Base-by-base conservation (phyloP, 2,329 filamentous ascomycete species). In the Diaporthe amygdali region DNA sequence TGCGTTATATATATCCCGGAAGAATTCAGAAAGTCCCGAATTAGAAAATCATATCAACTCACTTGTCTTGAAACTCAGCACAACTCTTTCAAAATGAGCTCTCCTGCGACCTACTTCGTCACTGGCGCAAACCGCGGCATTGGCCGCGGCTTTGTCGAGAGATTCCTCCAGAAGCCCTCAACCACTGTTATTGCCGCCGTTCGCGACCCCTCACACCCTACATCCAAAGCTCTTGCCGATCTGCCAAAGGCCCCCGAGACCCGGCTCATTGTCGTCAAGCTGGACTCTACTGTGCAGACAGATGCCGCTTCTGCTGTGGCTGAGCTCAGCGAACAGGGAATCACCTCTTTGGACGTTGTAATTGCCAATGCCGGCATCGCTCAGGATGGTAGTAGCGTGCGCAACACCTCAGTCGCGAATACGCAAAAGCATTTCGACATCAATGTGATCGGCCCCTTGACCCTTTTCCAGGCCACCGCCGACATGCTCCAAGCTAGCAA, bases 191-290 rank as follows among this genome's bases (percentile, higher is more conserved):
- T 80, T 59, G 76, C 76, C 44, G 74, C 75, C n/a, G 70, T 76
- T 22, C 76, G 77, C 71, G 51, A 71, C 30, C 74, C 75, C 4
- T 20, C 74, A 39, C 52, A 74, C 39, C 51, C 71, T 20, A 64
- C 73, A 14, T 63, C 71, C 15, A 97, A 94, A 3, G 91, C 92
- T 34, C 86, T 98, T 27, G 93, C 96, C 81, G 91, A 94, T 77
- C 85, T 97, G 27, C 93, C 97, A 81, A 78, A 66, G 37, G 69
- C 74, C 22, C 22, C 72, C 5, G 59, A 61, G 25, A 75, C 73
- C 69, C 64, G 32, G 9, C 68, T 77, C 7, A 51, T 77, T 34
- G 54, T 75, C 17, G 17, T 77, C 41, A 73, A 75, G 25, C 74
- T 79, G 14, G 71, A 75, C 71, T n/a, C 44, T 5, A 12, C 25